Evolutionary conservation across 306 rosid species (phyloP), one percentile per base, ranked within the genome.

Genomic region (Vigna radiata): DNA sequence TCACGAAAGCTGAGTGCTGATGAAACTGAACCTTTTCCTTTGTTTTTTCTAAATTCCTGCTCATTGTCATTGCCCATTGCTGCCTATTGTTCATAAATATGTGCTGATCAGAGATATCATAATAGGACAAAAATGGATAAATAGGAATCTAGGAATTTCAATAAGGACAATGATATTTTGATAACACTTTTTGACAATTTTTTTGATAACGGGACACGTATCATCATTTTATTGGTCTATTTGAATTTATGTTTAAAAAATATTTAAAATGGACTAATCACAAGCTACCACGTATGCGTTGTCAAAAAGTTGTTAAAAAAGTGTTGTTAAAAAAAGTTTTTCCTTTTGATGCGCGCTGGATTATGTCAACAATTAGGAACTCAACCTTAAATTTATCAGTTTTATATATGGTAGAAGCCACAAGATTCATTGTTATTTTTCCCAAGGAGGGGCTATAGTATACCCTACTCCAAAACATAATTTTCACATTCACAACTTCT

Each of bases 1-100:
- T 18, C 2, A 44, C 43, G 68, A 65, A 72, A 73, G 83, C 70
- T 33, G 59, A 64, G 78, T 43, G 65, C 52, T 14, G 68, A 68
- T 13, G 56, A 52, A 39, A 49, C 18, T 71, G 73, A 25, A 4
- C 33, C 33, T 17, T 18, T 12, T 25, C 27, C 27, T 23, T 23
- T 25, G 3, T 18, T 17, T 44, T n/a, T 17, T 33, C 3, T 27
- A 9, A 52, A 64, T 65, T 37, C 46, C 13, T 16, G 8, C 18
- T 50, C 56, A n/a, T 0, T 2, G 9, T 2, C 49, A 10, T 52
- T 17, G 19, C 4, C 59, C 59, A 53, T 18, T 21, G 2, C 15
- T 75, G 3, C 9, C 37, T 13, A 4, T 31, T 29, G 31, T 25
- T 25, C 37, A 5, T 47, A n/a, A 46, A 72, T 64, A 58, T 59